A percentile compares a stretch with the other conserved stretches of the same genome.
Evolutionary conservation across 2,329 filamentous ascomycete genomes (phyloP).

Genomic region (Hymenoscyphus scutula): DNA sequence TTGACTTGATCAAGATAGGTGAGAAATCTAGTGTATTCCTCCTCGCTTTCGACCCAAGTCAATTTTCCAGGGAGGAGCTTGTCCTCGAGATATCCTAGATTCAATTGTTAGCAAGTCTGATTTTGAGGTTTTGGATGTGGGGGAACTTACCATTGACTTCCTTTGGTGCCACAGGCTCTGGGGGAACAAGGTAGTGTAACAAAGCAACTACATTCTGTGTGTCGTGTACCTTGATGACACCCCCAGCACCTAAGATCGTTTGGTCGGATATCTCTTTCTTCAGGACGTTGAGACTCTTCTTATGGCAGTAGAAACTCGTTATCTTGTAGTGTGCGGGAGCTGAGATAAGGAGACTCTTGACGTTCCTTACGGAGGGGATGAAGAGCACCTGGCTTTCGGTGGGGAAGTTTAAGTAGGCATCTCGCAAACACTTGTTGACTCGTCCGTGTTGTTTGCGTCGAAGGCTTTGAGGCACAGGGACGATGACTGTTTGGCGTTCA

Average conservation of each 20-base stretch:
- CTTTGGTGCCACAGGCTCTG: not conserved
- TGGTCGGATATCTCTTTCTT: not conserved
- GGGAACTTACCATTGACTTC: not conserved
- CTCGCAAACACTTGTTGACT: not conserved
- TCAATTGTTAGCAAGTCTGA: not conserved
- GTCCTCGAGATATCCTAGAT: not conserved
- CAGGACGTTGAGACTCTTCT: not conserved
- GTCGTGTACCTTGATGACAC: not conserved
- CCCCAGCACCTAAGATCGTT: not conserved
- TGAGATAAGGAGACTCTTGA: not conserved
- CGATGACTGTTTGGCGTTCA: not conserved
- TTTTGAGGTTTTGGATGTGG: not conserved
- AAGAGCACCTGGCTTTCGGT: not conserved
- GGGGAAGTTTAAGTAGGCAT: not conserved
- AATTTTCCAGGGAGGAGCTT: not conserved
- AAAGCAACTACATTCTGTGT: not conserved
- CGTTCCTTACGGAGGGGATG: not conserved
- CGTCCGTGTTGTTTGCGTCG: not conserved
- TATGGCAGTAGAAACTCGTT: not conserved
- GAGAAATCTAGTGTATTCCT: not conserved
- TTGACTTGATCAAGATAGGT: not conserved
- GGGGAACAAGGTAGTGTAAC: not conserved
- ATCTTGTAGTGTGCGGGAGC: not conserved
- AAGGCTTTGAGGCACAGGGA: not conserved
- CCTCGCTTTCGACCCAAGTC: conserved; percentile 5